Evolutionary conservation across 345 rosid species (phyloP).

Genomic region (Syzygium aqueum): DNA sequence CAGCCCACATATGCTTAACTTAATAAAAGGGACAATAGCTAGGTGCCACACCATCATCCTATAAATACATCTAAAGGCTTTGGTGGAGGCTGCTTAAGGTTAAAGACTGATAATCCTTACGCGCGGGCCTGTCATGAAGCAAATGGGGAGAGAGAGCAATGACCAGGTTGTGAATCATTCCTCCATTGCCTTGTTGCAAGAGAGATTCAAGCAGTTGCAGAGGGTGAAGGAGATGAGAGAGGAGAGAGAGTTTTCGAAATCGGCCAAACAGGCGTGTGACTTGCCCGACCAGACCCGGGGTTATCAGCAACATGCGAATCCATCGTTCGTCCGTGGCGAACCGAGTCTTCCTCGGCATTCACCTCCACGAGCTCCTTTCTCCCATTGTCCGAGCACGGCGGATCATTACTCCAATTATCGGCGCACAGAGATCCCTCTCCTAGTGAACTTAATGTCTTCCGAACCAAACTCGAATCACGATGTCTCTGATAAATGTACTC

Average conservation of each 20-base stretch:
- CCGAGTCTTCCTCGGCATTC: not conserved
- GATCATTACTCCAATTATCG: not conserved
- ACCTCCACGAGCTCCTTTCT: constrained; percentile 17
- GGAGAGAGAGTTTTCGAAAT: constrained; percentile 23
- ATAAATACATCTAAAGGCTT: not conserved
- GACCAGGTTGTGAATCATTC: constrained; percentile 22
- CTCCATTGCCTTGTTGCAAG: constrained; percentile 65
- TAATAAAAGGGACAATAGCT: not conserved
- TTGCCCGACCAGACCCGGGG: not conserved
- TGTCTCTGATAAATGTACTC: not conserved
- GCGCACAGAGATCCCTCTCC: not conserved
- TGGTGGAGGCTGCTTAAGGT: not conserved
- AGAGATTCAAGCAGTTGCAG: constrained; percentile 59
- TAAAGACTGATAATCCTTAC: not conserved
- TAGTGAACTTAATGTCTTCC: not conserved
- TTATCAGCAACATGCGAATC: not conserved
- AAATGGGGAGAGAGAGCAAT: not conserved
- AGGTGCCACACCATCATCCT: not conserved
- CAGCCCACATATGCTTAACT: not conserved
- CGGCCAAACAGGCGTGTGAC: not conserved
- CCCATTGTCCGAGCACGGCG: constrained; percentile 2
- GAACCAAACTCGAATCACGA: not conserved
- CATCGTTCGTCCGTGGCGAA: not conserved
- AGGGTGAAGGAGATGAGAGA: constrained; percentile 57
- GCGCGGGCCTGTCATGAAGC: not conserved